Percentiles rank a stretch among this genome's conserved stretches.
phyloP scores from a whole-genome alignment of 2,329 filamentous ascomycete species.

The Pseudogymnoascus sp. region DNA sequence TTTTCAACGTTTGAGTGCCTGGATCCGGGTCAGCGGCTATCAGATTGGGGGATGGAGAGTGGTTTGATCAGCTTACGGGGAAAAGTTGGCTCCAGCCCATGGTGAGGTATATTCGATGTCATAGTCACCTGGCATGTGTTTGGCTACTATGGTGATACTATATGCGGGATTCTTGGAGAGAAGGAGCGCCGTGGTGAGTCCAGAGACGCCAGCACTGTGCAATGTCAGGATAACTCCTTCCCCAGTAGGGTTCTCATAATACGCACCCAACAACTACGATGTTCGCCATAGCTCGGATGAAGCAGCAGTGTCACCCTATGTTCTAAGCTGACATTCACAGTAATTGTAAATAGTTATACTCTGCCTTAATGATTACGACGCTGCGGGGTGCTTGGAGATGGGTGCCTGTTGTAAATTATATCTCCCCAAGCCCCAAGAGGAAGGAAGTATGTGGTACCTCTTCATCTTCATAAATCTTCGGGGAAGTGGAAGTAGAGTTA shows the following conservation, averaged over 20 bases:
- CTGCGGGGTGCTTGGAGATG: background rate
- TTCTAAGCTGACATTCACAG: background rate
- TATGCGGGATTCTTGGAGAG: constrained; percentile 48
- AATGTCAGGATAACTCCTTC: background rate
- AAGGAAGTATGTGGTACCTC: background rate
- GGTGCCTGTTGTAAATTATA: background rate
- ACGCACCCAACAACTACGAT: constrained; percentile 33
- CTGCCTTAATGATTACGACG: background rate
- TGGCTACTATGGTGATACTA: constrained; percentile 65
- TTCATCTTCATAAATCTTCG: background rate
- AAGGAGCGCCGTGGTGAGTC: constrained; percentile 56
- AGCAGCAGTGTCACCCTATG: background rate
- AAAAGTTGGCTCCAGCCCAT: constrained; percentile 77
- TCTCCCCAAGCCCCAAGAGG: background rate
- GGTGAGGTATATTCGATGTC: constrained; percentile 85
- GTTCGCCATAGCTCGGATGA: constrained; percentile 17
- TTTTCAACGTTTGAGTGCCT: constrained; percentile 14
- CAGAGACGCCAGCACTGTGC: constrained; percentile 54
- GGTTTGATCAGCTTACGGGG: constrained; percentile 49
- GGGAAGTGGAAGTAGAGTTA: background rate
- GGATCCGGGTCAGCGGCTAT: background rate
- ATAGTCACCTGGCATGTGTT: constrained; percentile 91
- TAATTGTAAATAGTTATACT: background rate
- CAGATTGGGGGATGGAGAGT: background rate
- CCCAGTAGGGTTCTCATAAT: background rate